These are phyloP conservation scores for Kickxella alabastrina DNA, from an alignment of 192 early-diverging fungal species.

Conservation along the genomic window DNA sequence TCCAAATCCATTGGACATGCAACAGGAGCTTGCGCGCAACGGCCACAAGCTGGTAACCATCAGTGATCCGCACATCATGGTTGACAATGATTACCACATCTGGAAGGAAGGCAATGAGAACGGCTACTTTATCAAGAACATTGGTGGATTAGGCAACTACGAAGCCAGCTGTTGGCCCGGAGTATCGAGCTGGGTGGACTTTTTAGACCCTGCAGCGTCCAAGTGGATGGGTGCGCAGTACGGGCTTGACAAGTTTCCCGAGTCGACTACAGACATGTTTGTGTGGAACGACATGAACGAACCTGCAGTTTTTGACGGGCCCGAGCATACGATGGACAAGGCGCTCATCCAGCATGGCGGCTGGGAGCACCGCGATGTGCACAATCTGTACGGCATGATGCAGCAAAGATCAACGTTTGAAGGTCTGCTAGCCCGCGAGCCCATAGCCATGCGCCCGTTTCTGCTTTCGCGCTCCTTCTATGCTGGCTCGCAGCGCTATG, in stretches of 20 bases:
- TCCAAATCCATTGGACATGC: slow-evolving; percentile 74
- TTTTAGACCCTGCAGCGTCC: slow-evolving; percentile 64
- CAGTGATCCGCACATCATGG: slow-evolving; percentile 89
- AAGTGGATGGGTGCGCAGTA: slow-evolving; percentile 75
- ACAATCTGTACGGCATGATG: slow-evolving; percentile 81
- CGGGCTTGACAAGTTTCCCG: slow-evolving; percentile 65
- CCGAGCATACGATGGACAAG: slow-evolving; percentile 88
- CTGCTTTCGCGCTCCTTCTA: slow-evolving; percentile 86
- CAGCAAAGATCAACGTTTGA: slow-evolving; percentile 72
- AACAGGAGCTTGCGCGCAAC: slow-evolving; percentile 59
- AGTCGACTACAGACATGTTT: slow-evolving; percentile 66
- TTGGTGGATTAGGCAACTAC: slow-evolving; percentile 59
- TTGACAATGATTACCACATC: slow-evolving; percentile 62
- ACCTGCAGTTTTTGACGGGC: slow-evolving; percentile 87
- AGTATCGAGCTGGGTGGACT: slow-evolving; percentile 79
- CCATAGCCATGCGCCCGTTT: slow-evolving; percentile 67
- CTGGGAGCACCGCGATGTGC: slow-evolving; percentile 83
- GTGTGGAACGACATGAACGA: slow-evolving; percentile 99
- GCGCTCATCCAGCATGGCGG: slow-evolving; percentile 74
- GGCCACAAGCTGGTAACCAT: slow-evolving; percentile 80
- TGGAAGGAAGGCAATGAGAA: slow-evolving; percentile 64
- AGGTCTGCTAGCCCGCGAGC: slow-evolving; percentile 57
- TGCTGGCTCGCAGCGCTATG: slow-evolving; percentile 82
- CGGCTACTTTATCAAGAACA: slow-evolving; percentile 70
- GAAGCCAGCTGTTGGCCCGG: slow-evolving; percentile 96